These are phyloP conservation scores for Mycena rebaudengoi DNA, from an alignment of 768 basidiomycete species.

Conservation along the genomic window DNA sequence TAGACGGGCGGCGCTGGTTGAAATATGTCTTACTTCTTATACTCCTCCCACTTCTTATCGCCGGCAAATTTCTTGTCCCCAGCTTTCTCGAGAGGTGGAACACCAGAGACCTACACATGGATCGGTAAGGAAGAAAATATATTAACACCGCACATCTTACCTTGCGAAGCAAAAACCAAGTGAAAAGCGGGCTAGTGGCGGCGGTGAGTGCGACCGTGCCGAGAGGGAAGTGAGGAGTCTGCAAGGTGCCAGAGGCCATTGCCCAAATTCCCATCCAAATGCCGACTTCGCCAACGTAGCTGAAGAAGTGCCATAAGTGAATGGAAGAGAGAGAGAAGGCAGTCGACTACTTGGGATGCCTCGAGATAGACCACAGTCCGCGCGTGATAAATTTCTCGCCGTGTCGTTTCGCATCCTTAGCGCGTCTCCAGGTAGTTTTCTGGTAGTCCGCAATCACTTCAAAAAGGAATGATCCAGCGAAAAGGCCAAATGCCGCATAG, in stretches of 20 bases:
- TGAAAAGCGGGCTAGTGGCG: slow-evolving; percentile 68
- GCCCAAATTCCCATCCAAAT: slow-evolving; percentile 76
- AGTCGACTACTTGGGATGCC: slow-evolving; percentile 75
- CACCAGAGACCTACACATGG: slow-evolving; percentile 61
- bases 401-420: slow-evolving; percentile 69
- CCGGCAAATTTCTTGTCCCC: slow-evolving; percentile 64
- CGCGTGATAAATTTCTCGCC: slow-evolving; percentile 73
- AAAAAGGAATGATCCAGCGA: slow-evolving; percentile 62
- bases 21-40: slow-evolving; percentile 60
- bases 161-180: slow-evolving; percentile 66
- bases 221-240: slow-evolving; percentile 52
- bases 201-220: slow-evolving; percentile 56
- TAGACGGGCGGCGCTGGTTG: neutral
- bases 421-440: slow-evolving; percentile 68
- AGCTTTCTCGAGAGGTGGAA: slow-evolving; percentile 72
- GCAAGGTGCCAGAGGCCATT: slow-evolving; percentile 59
- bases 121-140: neutral
- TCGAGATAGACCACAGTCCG: slow-evolving; percentile 72
- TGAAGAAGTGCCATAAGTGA: slow-evolving; percentile 30
- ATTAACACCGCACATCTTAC: slow-evolving; percentile 39
- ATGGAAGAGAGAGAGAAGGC: neutral
- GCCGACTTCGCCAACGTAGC: slow-evolving; percentile 77
- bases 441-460: slow-evolving; percentile 73
- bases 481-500: slow-evolving; percentile 61
- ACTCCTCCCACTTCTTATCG: slow-evolving; percentile 64